phyloP scores from a whole-genome alignment of 2,329 filamentous ascomycete species.

The Colletotrichum theobromicola region DNA sequence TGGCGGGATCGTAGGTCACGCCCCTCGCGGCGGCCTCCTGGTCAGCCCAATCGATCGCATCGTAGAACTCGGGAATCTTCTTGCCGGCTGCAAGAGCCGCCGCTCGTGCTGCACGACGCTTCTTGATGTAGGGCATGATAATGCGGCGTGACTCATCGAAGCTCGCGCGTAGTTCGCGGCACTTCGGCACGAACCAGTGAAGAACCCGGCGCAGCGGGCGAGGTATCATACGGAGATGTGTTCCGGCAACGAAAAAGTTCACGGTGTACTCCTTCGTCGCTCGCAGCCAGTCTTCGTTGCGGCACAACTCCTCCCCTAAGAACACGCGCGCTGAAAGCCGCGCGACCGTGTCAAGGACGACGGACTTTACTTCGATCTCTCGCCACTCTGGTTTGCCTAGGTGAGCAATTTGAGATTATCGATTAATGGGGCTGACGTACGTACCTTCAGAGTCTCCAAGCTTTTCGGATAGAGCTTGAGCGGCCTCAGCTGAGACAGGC shows the following conservation, averaged over 20 bases:
- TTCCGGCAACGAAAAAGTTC: neutral
- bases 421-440: neutral
- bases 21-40: neutral
- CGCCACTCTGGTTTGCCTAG: neutral
- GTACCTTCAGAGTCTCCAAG: neutral
- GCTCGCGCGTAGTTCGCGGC: neutral
- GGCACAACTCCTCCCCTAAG: neutral
- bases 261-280: neutral
- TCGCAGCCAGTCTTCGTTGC: neutral
- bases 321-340: neutral
- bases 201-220: neutral
- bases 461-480: neutral
- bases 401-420: accelerated
- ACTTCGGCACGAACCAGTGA: neutral
- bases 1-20: neutral
- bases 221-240: neutral
- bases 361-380: neutral
- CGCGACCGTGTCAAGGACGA: neutral
- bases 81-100: neutral
- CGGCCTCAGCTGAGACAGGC: neutral
- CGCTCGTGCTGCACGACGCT: neutral
- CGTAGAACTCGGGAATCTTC: neutral
- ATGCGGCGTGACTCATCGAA: neutral
- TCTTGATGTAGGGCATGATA: neutral
- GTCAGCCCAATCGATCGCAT: neutral